These are phyloP conservation scores for Lanmaoa pseudosensibilis DNA, from an alignment of 768 basidiomycete species.

Conservation along the genomic window DNA sequence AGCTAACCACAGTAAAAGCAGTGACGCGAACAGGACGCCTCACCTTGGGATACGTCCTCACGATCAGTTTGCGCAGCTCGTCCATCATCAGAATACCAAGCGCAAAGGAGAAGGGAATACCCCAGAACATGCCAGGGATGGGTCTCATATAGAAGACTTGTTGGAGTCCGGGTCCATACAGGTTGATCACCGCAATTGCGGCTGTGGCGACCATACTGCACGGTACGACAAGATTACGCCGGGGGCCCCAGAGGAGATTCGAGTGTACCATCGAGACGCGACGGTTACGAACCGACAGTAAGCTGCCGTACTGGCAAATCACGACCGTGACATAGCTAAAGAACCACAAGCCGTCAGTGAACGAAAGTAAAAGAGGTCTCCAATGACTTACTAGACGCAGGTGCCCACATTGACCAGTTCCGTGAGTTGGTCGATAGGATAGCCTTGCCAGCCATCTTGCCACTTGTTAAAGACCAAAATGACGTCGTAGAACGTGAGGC, in stretches of 20 bases:
- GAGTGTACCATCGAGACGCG: conserved; percentile 28
- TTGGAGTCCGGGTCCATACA: conserved; percentile 36
- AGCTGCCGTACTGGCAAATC: conserved; percentile 25
- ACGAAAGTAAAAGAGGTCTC: not conserved
- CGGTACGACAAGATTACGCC: conserved; percentile 36
- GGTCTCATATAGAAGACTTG: conserved; percentile 33
- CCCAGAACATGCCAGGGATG: conserved; percentile 47
- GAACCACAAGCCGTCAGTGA: not conserved
- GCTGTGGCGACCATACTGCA: conserved; percentile 34
- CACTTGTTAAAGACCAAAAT: conserved; percentile 42
- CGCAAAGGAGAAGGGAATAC: conserved; percentile 43
- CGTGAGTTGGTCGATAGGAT: conserved; percentile 28
- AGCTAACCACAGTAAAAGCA: not conserved
- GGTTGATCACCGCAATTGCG: conserved; percentile 34
- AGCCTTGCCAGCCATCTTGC: conserved; percentile 38
- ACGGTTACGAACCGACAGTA: conserved; percentile 30
- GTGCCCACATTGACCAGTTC: conserved; percentile 41
- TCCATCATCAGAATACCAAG: conserved; percentile 44
- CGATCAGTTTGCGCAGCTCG: conserved; percentile 46
- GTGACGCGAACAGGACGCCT: not conserved
- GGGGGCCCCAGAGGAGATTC: conserved; percentile 39
- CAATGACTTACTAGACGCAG: conserved; percentile 41
- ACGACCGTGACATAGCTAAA: conserved; percentile 39
- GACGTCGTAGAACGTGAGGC: conserved; percentile 35
- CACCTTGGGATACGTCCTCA: conserved; percentile 45